These are phyloP conservation scores for Trifolium dubium DNA, from an alignment of 306 rosid genomes.

Conservation along the genomic window DNA sequence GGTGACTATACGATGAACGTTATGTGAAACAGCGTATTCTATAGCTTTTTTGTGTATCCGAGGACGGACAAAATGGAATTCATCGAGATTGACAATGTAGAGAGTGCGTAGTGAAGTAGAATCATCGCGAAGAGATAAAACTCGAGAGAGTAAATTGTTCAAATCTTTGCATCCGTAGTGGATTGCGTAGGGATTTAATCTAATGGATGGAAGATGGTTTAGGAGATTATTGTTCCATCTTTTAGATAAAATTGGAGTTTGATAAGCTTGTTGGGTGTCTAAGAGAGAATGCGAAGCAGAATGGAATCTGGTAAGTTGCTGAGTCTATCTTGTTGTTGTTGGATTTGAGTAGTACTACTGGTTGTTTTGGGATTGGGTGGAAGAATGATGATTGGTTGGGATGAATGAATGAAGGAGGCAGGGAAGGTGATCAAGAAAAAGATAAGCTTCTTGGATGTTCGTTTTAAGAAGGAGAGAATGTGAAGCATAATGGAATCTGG, in stretches of 20 bases:
- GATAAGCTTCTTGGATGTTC: neutral
- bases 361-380: too few species aligned
- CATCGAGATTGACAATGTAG: neutral
- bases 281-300: neutral
- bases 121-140: neutral
- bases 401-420: too few species aligned
- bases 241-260: neutral
- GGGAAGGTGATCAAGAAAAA: too few species aligned
- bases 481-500: too few species aligned
- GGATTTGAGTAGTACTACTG: too few species aligned
- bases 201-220: neutral
- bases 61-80: neutral
- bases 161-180: neutral
- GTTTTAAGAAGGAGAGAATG: too few species aligned
- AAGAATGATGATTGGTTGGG: too few species aligned
- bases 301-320: neutral
- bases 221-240: neutral
- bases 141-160: neutral
- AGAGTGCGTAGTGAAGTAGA: neutral
- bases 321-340: neutral
- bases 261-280: neutral
- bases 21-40: neutral
- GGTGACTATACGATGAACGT: neutral
- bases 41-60: neutral
- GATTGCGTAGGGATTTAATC: too few species aligned